phyloP scores from a whole-genome alignment of 129 eudicot species.

The Tagetes patula region DNA sequence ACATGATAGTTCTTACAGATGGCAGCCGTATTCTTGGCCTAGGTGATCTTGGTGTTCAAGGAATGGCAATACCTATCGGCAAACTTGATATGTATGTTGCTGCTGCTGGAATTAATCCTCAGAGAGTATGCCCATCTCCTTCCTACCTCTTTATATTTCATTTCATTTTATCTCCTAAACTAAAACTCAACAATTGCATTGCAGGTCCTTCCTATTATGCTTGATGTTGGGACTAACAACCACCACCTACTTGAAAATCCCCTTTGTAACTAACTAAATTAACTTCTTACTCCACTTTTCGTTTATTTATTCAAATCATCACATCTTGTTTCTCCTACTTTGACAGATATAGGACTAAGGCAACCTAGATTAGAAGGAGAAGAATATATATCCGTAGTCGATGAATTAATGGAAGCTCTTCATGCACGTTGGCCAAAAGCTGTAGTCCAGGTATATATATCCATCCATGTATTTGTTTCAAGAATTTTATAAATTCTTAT shows the following conservation, averaged over 20 bases:
- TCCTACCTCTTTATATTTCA: no score
- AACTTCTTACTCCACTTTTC: not conserved
- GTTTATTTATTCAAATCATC: constrained; percentile 20
- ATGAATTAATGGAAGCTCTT: constrained; percentile 98
- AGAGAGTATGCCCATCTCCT: constrained; percentile 50
- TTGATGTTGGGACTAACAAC: constrained; percentile 97
- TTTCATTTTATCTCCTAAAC: not conserved
- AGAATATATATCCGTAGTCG: constrained; percentile 83
- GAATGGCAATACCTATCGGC: constrained; percentile 97
- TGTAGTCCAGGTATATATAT: constrained; percentile 80
- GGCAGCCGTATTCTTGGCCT: constrained; percentile 99
- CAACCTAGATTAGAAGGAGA: constrained; percentile 96
- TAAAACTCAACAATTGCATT: constrained; percentile 8
- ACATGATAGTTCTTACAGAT: constrained; percentile 96
- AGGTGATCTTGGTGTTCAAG: constrained; percentile 99
- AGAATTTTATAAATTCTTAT: not conserved
- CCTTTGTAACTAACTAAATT: constrained; percentile 68
- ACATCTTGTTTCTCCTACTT: constrained; percentile 19
- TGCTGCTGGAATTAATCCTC: constrained; percentile 99
- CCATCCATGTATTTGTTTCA: constrained; percentile 1
- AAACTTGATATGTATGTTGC: constrained; percentile 99
- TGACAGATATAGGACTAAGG: constrained; percentile 87
- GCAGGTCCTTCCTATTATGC: constrained; percentile 97
- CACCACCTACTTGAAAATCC: constrained; percentile 79
- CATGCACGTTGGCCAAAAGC: constrained; percentile 99